These are phyloP conservation scores for Phytophthora rubi DNA, from an alignment of 352 stramenopile species.

Conservation along the genomic window DNA sequence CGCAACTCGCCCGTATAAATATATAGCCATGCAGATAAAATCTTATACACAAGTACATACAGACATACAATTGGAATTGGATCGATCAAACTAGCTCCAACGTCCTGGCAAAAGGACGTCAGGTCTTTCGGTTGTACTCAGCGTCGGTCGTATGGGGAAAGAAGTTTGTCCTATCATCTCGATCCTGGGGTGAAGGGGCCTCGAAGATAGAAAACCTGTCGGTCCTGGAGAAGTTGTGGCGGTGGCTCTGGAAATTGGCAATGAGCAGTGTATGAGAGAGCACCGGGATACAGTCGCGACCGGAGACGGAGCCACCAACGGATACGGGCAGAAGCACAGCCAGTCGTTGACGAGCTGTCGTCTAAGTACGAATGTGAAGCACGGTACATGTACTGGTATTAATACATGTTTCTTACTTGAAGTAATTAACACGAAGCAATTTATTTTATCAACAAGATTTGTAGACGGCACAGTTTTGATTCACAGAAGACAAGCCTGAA, in stretches of 20 bases:
- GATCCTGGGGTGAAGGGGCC: slow-evolving; percentile 32
- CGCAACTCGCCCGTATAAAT: slow-evolving; percentile 15
- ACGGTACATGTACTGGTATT: background rate
- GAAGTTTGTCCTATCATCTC: slow-evolving; percentile 87
- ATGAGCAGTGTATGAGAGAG: slow-evolving; percentile 6
- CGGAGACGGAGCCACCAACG: background rate
- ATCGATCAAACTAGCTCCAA: slow-evolving; percentile 79
- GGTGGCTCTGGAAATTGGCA: slow-evolving; percentile 19
- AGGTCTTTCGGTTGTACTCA: slow-evolving; percentile 78
- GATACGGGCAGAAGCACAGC: slow-evolving; percentile 14
- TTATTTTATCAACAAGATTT: no score
- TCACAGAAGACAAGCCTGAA: no score
- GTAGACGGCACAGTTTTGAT: no score
- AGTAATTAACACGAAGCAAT: no score
- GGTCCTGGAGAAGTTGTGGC: slow-evolving; percentile 3
- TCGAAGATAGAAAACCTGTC: background rate
- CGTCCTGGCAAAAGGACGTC: slow-evolving; percentile 67
- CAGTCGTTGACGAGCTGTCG: slow-evolving; percentile 19
- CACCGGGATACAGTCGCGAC: background rate
- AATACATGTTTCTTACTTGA: no score
- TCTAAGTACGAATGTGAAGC: background rate
- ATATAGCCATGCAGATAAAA: slow-evolving; percentile 25
- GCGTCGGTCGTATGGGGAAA: slow-evolving; percentile 84
- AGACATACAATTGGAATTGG: slow-evolving; percentile 17
- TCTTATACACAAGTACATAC: slow-evolving; percentile 14